Conservation (phyloP, 192 early-diverging fungal genomes). For the Phlyctochytrium arcticum region DNA sequence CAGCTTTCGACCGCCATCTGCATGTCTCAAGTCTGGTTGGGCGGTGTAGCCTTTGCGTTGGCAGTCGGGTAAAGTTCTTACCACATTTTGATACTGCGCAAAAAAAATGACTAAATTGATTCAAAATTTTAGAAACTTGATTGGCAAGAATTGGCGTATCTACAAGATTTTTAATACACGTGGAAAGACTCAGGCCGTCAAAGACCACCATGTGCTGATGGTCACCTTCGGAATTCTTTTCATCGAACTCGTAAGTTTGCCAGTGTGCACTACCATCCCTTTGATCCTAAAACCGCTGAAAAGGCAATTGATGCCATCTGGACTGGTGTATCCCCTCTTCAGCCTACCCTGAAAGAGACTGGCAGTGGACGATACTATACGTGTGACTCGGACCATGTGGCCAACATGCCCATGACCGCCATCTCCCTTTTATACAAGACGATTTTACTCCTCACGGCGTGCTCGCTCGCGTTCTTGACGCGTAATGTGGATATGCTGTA, state of each 20-base stretch:
- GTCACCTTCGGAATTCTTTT: neutral
- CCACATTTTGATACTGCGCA: neutral
- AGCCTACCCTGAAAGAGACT: neutral
- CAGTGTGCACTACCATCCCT: neutral
- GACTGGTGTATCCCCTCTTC: conserved; percentile 6
- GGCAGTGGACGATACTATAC: neutral
- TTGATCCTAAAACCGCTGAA: neutral
- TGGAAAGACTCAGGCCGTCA: neutral
- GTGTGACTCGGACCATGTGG: conserved; percentile 7
- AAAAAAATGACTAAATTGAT: neutral
- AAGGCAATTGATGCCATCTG: conserved; percentile 15
- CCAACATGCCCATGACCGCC: conserved; percentile 4
- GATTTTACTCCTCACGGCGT: conserved; percentile 1
- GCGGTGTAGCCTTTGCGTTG: conserved; percentile 8
- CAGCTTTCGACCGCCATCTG: conserved; percentile 1
- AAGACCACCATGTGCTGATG: conserved; percentile 1
- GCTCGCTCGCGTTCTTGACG: conserved; percentile 13
- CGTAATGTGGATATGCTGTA: conserved; percentile 12
- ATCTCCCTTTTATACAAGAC: neutral
- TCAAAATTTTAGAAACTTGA: conserved; percentile 1
- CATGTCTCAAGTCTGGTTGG: conserved; percentile 22
- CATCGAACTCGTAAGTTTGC: conserved; percentile 4
- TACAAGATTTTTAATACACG: conserved; percentile 4
- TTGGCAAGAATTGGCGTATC: conserved; percentile 20
- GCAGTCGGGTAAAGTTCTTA: conserved; percentile 6